Percentiles rank a stretch among this genome's conserved stretches.
Evolutionary conservation across 805 yeast genomes (phyloP).

Genomic region (Pichia eremophila): DNA sequence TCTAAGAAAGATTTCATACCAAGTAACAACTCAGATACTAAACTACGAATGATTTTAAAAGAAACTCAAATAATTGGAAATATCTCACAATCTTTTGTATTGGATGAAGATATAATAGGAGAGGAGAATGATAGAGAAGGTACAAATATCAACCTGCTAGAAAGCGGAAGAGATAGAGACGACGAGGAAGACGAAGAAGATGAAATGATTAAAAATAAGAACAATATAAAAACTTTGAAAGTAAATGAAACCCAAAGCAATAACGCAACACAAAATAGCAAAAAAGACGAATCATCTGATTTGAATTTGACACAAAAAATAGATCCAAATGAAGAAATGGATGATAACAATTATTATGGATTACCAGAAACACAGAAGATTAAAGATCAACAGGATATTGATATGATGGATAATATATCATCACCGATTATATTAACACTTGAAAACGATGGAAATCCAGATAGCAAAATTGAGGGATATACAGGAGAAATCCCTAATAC

Average conservation of each 20-base stretch:
- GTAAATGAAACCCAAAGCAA: neutral
- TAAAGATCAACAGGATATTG: neutral
- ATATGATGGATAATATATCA: neutral
- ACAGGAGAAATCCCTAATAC: constrained; percentile 12
- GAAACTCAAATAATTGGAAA: constrained; percentile 5
- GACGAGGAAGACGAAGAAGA: constrained; percentile 1
- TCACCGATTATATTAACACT: neutral
- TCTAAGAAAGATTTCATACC: too few species aligned
- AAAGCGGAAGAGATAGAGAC: neutral
- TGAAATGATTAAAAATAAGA: neutral
- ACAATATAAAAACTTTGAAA: constrained; percentile 2
- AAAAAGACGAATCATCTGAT: neutral
- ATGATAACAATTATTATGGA: neutral
- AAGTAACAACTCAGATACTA: too few species aligned
- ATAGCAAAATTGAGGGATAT: neutral
- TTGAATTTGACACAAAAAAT: neutral
- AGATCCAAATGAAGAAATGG: neutral
- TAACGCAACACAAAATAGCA: neutral
- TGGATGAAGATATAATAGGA: constrained; percentile 2
- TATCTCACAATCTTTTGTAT: constrained; percentile 4
- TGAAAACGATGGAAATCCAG: neutral
- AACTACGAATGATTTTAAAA: neutral
- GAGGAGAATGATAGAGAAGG: neutral
- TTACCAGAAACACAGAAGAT: neutral
- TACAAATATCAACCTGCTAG: neutral